A percentile compares a stretch with the other conserved stretches of the same genome.
phyloP scores from a whole-genome alignment of 148 eudicot genomes.

The Dianthus caryophyllus region DNA sequence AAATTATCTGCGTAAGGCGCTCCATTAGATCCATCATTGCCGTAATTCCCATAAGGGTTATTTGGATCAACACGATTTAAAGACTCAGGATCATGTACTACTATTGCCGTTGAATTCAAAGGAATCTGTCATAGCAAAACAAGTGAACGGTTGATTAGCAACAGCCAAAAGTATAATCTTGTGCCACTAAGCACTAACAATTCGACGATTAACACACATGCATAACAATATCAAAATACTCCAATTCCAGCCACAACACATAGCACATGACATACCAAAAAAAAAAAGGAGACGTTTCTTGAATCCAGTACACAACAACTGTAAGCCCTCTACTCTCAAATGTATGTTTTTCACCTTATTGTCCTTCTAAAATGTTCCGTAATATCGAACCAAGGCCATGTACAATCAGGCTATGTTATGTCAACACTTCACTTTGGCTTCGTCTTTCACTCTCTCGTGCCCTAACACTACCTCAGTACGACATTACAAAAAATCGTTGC shows the following conservation, averaged over 20 bases:
- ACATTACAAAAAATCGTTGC: no score
- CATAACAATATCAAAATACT: neutral
- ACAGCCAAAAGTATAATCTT: slow-evolving; percentile 3
- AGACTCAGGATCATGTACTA: slow-evolving; percentile 27
- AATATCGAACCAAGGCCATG: no score
- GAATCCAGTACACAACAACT: neutral
- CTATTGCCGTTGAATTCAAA: slow-evolving; percentile 24
- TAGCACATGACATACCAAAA: neutral
- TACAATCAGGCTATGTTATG: no score
- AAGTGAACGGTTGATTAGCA: neutral
- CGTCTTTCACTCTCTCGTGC: no score
- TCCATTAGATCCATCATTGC: slow-evolving; percentile 28
- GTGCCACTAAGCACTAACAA: slow-evolving; percentile 1
- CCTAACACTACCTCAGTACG: no score
- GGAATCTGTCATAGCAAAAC: slow-evolving; percentile 25
- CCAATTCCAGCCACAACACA: neutral
- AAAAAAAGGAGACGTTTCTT: neutral
- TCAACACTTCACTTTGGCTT: no score
- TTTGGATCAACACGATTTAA: slow-evolving; percentile 24
- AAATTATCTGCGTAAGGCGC: slow-evolving; percentile 26
- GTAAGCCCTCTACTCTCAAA: neutral
- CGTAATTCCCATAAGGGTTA: slow-evolving; percentile 17
- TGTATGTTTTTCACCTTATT: neutral
- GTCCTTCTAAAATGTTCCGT: no score
- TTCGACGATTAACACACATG: neutral